These are phyloP conservation scores for Fraxinus quadrangulata DNA, from an alignment of 257 asterid species.

Conservation along the genomic window DNA sequence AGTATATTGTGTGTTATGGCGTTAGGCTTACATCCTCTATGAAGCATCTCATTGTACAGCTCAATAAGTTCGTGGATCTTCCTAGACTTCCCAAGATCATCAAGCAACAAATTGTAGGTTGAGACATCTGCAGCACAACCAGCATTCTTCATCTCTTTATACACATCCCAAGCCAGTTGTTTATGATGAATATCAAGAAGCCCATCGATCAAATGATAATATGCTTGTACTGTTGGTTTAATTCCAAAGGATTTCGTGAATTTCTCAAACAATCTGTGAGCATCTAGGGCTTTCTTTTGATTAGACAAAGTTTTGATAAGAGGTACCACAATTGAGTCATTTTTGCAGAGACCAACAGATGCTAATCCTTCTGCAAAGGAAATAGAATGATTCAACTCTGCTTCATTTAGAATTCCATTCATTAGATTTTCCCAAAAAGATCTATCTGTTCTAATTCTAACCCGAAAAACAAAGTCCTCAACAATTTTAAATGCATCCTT, in stretches of 20 bases:
- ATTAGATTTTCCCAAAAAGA: constrained; percentile 74
- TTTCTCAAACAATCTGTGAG: constrained; percentile 54
- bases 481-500: constrained; percentile 67
- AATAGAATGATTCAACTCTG: constrained; percentile 53
- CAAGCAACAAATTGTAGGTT: constrained; percentile 79
- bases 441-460: constrained; percentile 30
- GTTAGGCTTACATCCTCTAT: constrained; percentile 63
- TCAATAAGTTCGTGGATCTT: constrained; percentile 61
- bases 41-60: constrained; percentile 76
- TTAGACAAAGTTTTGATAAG: constrained; percentile 58
- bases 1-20: constrained; percentile 77
- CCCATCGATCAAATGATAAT: constrained; percentile 65
- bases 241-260: constrained; percentile 51
- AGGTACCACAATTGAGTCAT: constrained; percentile 66
- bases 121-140: constrained; percentile 66
- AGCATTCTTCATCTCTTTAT: constrained; percentile 64
- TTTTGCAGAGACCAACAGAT: constrained; percentile 62
- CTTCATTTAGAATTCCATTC: constrained; percentile 65
- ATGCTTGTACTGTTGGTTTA: constrained; percentile 53
- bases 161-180: constrained; percentile 69
- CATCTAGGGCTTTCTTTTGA: constrained; percentile 75
- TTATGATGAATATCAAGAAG: constrained; percentile 67
- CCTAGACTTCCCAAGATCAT: constrained; percentile 79
- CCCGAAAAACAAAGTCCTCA: constrained; percentile 43
- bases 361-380: constrained; percentile 63